Conservation (phyloP, 768 basidiomycete species). For the Leucocoprinus birnbaumii region DNA sequence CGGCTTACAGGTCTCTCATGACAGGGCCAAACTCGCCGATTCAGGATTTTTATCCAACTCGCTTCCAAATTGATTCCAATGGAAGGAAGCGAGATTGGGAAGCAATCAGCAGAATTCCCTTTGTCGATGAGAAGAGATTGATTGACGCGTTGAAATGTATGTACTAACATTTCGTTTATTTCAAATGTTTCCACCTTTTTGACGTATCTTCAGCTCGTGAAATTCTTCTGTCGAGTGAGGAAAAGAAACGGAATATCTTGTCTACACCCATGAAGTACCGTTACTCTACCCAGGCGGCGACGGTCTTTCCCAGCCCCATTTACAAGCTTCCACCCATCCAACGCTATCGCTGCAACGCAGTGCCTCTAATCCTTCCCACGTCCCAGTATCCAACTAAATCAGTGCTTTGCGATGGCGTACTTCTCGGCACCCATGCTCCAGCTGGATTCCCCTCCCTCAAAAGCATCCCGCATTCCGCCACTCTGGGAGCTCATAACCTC, state of each 20-base stretch:
- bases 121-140: slow-evolving; percentile 82
- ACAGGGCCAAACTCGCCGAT: slow-evolving; percentile 80
- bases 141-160: slow-evolving; percentile 77
- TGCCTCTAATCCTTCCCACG: slow-evolving; percentile 83
- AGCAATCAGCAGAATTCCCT: slow-evolving; percentile 97
- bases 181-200: too few relatives aligned
- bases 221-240: slow-evolving; percentile 71
- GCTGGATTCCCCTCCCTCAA: slow-evolving; percentile 97
- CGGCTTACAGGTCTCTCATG: slow-evolving; percentile 94
- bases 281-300: slow-evolving; percentile 62
- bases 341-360: slow-evolving; percentile 76
- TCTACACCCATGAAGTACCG: slow-evolving; percentile 81
- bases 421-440: slow-evolving; percentile 79
- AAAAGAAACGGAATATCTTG: slow-evolving; percentile 71
- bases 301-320: slow-evolving; percentile 82
- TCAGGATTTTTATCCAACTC: slow-evolving; percentile 88
- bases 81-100: slow-evolving; percentile 99
- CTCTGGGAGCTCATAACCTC: slow-evolving; percentile 82
- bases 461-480: slow-evolving; percentile 76
- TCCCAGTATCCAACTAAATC: slow-evolving; percentile 81
- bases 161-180: neutral
- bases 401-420: slow-evolving; percentile 89
- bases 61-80: slow-evolving; percentile 92
- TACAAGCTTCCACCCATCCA: slow-evolving; percentile 89
- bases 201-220: slow-evolving; percentile 71